Conservation (phyloP, 2,329 filamentous ascomycete species). For the Fusarium temperatum region DNA sequence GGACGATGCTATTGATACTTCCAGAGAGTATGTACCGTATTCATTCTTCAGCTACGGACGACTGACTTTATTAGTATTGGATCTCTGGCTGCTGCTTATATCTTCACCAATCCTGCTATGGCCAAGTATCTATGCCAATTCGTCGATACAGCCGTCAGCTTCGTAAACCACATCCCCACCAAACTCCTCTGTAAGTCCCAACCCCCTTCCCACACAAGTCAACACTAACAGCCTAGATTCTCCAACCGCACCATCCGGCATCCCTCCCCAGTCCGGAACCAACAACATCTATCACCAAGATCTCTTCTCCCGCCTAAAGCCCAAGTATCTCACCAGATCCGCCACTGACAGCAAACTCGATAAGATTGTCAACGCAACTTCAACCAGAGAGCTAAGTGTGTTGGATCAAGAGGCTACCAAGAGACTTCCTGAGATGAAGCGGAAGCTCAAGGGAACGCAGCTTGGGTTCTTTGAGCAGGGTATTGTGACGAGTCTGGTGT, state of each 20-base stretch:
- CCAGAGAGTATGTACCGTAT: neutral
- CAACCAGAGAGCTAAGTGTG: neutral
- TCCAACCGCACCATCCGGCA: neutral
- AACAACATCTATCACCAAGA: neutral
- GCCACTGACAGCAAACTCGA: neutral
- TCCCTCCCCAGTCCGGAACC: neutral
- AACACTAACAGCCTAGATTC: neutral
- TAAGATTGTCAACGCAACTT: neutral
- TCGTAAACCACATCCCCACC: conserved; percentile 13
- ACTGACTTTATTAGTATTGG: neutral
- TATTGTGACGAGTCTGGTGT: conserved; percentile 20
- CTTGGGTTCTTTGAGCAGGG: conserved; percentile 32
- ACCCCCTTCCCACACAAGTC: fast-evolving
- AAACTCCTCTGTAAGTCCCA: conserved; percentile 2
- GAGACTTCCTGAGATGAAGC: conserved; percentile 9
- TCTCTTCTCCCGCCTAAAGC: conserved; percentile 12
- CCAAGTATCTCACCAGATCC: conserved; percentile 13
- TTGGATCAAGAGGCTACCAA: conserved; percentile 10
- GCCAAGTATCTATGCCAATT: conserved; percentile 29
- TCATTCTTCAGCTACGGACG: too few relatives aligned
- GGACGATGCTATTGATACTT: conserved; percentile 23
- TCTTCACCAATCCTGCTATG: conserved; percentile 18
- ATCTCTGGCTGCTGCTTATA: conserved; percentile 4
- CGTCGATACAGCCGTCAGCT: conserved; percentile 11
- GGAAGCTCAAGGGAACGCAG: conserved; percentile 1